A percentile compares a stretch with the other conserved stretches of the same genome.
phyloP scores from a whole-genome alignment of 192 early-diverging fungal genomes.

The Obelidium mucronatum region DNA sequence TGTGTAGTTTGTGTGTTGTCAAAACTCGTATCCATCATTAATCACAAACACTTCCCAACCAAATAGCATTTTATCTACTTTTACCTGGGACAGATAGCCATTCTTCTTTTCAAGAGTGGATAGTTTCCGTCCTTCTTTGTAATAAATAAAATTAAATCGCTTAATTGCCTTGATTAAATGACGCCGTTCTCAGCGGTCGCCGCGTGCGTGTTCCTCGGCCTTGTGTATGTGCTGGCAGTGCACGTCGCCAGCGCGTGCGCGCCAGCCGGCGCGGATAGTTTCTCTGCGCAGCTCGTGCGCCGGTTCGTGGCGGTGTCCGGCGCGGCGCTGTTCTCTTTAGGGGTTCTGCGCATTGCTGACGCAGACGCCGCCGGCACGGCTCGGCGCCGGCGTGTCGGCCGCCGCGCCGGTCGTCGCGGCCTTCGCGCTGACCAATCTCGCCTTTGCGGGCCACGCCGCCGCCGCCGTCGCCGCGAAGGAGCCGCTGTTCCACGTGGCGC shows the following conservation, averaged over 20 bases:
- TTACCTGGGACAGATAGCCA: constrained; percentile 92
- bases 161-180: no score
- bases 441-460: constrained; percentile 12
- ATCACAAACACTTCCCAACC: background rate
- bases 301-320: no score
- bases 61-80: constrained; percentile 97
- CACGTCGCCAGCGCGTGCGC: background rate
- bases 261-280: background rate
- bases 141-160: no score
- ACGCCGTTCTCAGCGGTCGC: no score
- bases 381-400: background rate
- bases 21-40: background rate
- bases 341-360: no score
- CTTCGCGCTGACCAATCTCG: background rate
- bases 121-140: no score
- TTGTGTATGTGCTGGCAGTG: constrained; percentile 12
- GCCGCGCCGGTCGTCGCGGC: background rate
- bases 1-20: constrained; percentile 27
- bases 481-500: background rate
- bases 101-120: constrained; percentile 85
- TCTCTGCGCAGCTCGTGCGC: no score
- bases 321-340: no score
- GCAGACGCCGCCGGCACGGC: background rate
- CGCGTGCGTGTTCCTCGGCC: no score
- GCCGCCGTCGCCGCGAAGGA: background rate